These are phyloP conservation scores for Craspedostauros australis DNA, from an alignment of 108 stramenopile genomes.

Conservation along the genomic window DNA sequence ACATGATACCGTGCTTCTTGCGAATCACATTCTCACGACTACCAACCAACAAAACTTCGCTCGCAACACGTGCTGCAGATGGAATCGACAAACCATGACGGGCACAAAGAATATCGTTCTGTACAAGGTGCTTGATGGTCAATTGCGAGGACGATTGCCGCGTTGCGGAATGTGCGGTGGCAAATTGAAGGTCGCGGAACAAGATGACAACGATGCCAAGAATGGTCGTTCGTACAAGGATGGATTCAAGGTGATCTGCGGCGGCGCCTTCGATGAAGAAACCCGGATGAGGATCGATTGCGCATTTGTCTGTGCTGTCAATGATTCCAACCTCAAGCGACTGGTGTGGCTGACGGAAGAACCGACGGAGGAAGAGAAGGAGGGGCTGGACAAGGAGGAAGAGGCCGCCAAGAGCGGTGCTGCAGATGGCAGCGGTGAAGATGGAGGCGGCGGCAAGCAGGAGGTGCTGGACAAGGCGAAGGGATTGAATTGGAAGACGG, in stretches of 20 bases:
- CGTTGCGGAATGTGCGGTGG: constrained; percentile 61
- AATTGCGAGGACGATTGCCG: constrained; percentile 62
- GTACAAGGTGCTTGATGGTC: constrained; percentile 61
- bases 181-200: constrained; percentile 43
- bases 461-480: constrained; percentile 29
- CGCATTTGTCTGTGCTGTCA: constrained; percentile 4
- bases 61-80: constrained; percentile 16
- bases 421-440: constrained; percentile 14
- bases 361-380: constrained; percentile 56
- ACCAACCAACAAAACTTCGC: not conserved
- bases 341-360: constrained; percentile 13
- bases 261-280: constrained; percentile 64
- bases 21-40: not conserved
- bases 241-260: constrained; percentile 34
- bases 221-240: not conserved
- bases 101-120: constrained; percentile 67
- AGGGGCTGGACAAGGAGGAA: constrained; percentile 47
- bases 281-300: constrained; percentile 18
- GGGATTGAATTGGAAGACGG: constrained; percentile 36
- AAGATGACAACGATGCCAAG: constrained; percentile 31
- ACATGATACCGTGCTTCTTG: not conserved
- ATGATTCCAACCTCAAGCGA: not conserved
- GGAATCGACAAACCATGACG: constrained; percentile 54
- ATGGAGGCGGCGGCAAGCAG: constrained; percentile 20
- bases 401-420: constrained; percentile 23